phyloP scores from a whole-genome alignment of 768 basidiomycete genomes.

The Phlebiopsis gigantea region DNA sequence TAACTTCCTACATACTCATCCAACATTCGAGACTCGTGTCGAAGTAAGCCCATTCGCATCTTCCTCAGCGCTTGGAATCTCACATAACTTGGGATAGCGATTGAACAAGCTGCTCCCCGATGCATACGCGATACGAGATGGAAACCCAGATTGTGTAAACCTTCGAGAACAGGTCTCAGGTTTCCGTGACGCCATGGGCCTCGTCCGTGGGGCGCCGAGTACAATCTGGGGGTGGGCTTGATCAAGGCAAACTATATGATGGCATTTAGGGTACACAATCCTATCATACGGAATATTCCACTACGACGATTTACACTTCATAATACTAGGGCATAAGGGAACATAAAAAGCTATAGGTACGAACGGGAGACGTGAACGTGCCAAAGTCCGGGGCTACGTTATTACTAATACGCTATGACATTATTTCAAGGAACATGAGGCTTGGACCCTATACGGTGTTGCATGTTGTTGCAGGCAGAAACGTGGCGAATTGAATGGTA shows the following conservation, averaged over 20 bases:
- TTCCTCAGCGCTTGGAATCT: neutral
- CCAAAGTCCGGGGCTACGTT: too few relatives aligned
- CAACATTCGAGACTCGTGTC: slow-evolving; percentile 64
- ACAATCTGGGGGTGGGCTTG: neutral
- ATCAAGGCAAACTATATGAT: too few relatives aligned
- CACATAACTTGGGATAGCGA: slow-evolving; percentile 12
- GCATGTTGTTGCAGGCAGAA: neutral
- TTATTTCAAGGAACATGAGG: neutral
- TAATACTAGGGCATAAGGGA: neutral
- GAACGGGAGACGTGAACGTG: too few relatives aligned
- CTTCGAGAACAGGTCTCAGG: neutral
- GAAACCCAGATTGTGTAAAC: slow-evolving; percentile 49
- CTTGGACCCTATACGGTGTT: neutral
- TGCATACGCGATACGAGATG: slow-evolving; percentile 47
- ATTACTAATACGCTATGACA: neutral
- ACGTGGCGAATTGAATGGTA: neutral
- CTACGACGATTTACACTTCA: neutral
- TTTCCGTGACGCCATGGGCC: neutral
- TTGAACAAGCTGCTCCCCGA: slow-evolving; percentile 53
- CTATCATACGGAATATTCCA: too few relatives aligned
- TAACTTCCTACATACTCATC: slow-evolving; percentile 81
- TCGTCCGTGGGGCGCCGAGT: neutral
- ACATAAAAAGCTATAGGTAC: neutral
- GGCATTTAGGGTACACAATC: too few relatives aligned
- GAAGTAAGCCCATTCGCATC: slow-evolving; percentile 45